Evolutionary conservation across 176 grass and related monocot species (phyloP).

Genomic region (Thinopyrum elongatum): DNA sequence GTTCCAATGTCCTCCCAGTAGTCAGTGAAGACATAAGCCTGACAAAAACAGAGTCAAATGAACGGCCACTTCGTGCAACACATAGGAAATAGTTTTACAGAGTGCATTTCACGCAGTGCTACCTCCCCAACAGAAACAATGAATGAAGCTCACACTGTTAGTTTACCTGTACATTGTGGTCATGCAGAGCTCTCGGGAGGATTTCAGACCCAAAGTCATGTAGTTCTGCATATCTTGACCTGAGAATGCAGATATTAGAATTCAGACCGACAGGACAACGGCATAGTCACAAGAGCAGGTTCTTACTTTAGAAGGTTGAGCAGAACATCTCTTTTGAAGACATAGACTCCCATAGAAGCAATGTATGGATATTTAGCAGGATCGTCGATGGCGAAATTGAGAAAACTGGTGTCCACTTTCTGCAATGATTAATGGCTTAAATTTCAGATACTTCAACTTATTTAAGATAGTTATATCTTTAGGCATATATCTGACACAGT

Average conservation of each 20-base stretch:
- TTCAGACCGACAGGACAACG: neutral
- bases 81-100: neutral
- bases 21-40: slow-evolving; percentile 74
- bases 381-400: slow-evolving; percentile 33
- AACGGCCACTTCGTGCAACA: neutral
- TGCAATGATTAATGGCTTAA: slow-evolving; percentile 20
- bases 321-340: slow-evolving; percentile 68
- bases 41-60: neutral
- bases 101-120: slow-evolving; percentile 2
- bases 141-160: neutral
- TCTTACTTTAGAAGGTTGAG: slow-evolving; percentile 69
- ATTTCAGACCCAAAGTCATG: slow-evolving; percentile 87
- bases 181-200: slow-evolving; percentile 60
- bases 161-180: slow-evolving; percentile 61
- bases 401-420: slow-evolving; percentile 52
- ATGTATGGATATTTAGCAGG: slow-evolving; percentile 59
- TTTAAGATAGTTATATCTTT: neutral
- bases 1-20: slow-evolving; percentile 91
- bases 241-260: slow-evolving; percentile 25
- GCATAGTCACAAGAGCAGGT: neutral
- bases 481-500: neutral
- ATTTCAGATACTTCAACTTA: neutral
- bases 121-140: neutral
- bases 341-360: slow-evolving; percentile 79
- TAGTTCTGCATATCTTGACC: slow-evolving; percentile 64